These are phyloP conservation scores for Boletus sp. DNA, from an alignment of 1,284 basidiomycete genomes.

Conservation along the genomic window DNA sequence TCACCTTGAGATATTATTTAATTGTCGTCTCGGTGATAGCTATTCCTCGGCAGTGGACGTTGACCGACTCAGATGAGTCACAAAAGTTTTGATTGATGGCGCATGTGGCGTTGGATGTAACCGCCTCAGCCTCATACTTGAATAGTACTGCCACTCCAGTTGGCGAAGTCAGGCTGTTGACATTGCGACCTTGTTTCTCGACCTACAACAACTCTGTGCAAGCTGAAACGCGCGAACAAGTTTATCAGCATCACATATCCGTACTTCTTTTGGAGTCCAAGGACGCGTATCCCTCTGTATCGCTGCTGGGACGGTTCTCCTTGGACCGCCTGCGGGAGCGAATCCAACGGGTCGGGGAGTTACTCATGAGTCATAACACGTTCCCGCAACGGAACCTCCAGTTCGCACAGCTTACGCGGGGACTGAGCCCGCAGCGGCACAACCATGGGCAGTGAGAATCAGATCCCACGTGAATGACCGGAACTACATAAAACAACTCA, in stretches of 20 bases:
- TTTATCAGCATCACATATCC: slow-evolving; percentile 9
- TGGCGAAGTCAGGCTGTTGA: slow-evolving; percentile 26
- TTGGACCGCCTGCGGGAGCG: not conserved
- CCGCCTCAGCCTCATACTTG: slow-evolving; percentile 23
- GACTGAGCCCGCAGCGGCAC: slow-evolving; percentile 20
- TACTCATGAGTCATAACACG: not conserved
- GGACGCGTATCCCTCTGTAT: not conserved
- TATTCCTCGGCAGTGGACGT: not conserved
- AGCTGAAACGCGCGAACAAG: slow-evolving; percentile 20
- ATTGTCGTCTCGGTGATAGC: slow-evolving; percentile 8
- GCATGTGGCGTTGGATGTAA: slow-evolving; percentile 21
- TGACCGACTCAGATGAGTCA: slow-evolving; percentile 6
- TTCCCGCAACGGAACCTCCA: not conserved
- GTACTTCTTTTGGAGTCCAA: not conserved
- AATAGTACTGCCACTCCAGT: slow-evolving; percentile 19
- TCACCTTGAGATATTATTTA: slow-evolving; percentile 7
- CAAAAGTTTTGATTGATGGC: slow-evolving; percentile 15
- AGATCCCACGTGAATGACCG: slow-evolving; percentile 19
- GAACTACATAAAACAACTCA: slow-evolving; percentile 14
- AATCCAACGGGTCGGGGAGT: slow-evolving; percentile 5
- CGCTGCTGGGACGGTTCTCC: not conserved
- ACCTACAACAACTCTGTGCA: slow-evolving; percentile 15
- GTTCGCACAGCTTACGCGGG: slow-evolving; percentile 24
- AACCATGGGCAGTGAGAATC: slow-evolving; percentile 26
- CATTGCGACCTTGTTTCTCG: slow-evolving; percentile 31